These are phyloP conservation scores for Gypsophila paniculata DNA, from an alignment of 179 eudicot genomes.

Conservation along the genomic window DNA sequence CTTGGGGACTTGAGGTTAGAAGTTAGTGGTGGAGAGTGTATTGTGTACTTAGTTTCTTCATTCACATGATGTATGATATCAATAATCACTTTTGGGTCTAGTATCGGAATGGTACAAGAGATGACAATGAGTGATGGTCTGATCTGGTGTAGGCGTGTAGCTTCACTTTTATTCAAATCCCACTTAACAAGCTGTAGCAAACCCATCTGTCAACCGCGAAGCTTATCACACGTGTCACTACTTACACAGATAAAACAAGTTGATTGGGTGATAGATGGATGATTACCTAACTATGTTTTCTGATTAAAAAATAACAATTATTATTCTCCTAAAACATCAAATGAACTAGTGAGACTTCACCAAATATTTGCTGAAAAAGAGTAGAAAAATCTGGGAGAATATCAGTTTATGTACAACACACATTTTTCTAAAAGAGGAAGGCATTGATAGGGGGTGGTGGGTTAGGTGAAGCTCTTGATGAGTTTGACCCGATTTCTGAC, in stretches of 20 bases:
- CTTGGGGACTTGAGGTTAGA: conserved; percentile 5
- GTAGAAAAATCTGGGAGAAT: neutral
- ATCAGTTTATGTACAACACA: neutral
- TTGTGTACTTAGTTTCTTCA: neutral
- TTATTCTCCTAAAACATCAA: too few relatives aligned
- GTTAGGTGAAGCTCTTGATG: too few relatives aligned
- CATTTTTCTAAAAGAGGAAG: neutral
- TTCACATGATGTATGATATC: too few relatives aligned
- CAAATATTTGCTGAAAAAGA: neutral
- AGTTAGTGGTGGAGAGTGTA: neutral
- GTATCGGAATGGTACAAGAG: neutral
- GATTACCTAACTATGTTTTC: too few relatives aligned
- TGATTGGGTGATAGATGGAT: too few relatives aligned
- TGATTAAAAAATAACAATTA: too few relatives aligned
- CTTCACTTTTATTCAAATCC: neutral
- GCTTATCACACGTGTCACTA: too few relatives aligned
- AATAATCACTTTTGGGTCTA: neutral
- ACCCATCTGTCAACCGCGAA: neutral
- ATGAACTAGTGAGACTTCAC: too few relatives aligned
- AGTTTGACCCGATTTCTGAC: too few relatives aligned
- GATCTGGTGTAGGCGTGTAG: neutral
- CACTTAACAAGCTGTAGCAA: neutral
- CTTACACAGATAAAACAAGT: too few relatives aligned
- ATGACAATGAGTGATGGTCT: neutral
- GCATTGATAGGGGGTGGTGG: neutral